Evolutionary conservation across 768 basidiomycete genomes (phyloP), one percentile per base, ranked within the genome.

Genomic region (Trametopsis cervina): DNA sequence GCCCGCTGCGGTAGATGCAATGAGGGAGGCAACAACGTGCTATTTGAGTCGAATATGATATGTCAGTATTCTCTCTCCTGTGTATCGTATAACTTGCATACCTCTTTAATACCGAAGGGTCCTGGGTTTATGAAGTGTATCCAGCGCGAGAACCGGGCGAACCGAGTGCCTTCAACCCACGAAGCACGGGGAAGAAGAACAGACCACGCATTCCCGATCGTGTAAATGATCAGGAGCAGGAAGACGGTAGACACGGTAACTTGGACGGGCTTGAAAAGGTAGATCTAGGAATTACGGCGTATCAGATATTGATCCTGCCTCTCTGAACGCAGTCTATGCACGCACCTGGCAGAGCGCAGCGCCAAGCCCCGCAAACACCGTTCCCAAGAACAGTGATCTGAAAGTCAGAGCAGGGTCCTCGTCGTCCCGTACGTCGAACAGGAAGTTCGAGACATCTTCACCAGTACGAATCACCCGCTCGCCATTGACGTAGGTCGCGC

Each of bases 391-490:
- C 12, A 78, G 52, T 3, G 80, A 81, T 21, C 80, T 68, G 55
- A 82, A 73, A 0, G 79, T 81, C 22, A 81, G 57, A 1, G 80
- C 70, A 15, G 67, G 63, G 44, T 80, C 80, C 11, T 70, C 75
- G 54, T 81, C 79, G 60, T 83, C 81, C 21, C 78, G 69, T 18
- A 74, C 38, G 55, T 80, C 78, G 49, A 81, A 68, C n/a, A 74
- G 71, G 52, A 71, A 78, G 24, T 66, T 67, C 0, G 78, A 78
- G 47, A 80, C 76, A 55, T 80, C 78, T 40, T 52, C 58, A 26
- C 78, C 78, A 11, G 24, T 53, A 12, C 51, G 55, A 23, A 66
- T 62, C 24, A 66, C 62, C 1, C 61, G 64, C 46, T 62, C 61
- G 44, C 57, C 57, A 10, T 60, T 58, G 11, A 62, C 53, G 40